These are phyloP conservation scores for Syncephalastrum sp. DNA, from an alignment of 371 early-diverging fungal species.

Conservation along the genomic window DNA sequence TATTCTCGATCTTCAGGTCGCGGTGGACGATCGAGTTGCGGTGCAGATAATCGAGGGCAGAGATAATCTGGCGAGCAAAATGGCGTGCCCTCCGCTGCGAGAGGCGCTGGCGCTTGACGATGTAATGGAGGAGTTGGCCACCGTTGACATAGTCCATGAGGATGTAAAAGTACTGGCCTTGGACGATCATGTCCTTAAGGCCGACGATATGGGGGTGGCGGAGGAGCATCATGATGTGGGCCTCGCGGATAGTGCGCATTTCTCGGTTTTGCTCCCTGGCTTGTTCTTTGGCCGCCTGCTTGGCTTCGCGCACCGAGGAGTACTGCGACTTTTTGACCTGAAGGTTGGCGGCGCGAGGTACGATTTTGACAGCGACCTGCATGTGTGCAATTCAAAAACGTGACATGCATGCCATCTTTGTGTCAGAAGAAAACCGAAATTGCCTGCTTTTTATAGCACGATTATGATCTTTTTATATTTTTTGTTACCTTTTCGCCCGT, in stretches of 20 bases:
- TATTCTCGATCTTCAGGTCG: slow-evolving; percentile 97
- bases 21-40: slow-evolving; percentile 95
- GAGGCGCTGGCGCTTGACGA: slow-evolving; percentile 85
- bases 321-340: slow-evolving; percentile 13
- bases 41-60: slow-evolving; percentile 93
- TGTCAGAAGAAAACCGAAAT: background rate
- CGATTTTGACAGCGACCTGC: slow-evolving; percentile 49
- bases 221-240: slow-evolving; percentile 89
- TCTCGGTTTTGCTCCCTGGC: slow-evolving; percentile 74
- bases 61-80: slow-evolving; percentile 91
- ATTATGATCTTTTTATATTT: background rate
- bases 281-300: slow-evolving; percentile 43
- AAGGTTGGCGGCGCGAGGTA: slow-evolving; percentile 40
- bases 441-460: background rate
- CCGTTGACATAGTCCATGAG: slow-evolving; percentile 94
- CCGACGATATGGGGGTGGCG: slow-evolving; percentile 88
- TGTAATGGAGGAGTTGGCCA: slow-evolving; percentile 86
- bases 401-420: slow-evolving; percentile 4
- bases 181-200: slow-evolving; percentile 81
- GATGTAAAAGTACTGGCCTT: slow-evolving; percentile 83
- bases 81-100: slow-evolving; percentile 86
- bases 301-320: slow-evolving; percentile 12
- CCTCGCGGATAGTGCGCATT: slow-evolving; percentile 87
- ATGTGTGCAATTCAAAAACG: slow-evolving; percentile 1
- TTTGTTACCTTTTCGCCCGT: slow-evolving; percentile 42